Evolutionary conservation across 2,329 filamentous ascomycete species (phyloP).

Genomic region (Ophiobolus disseminans): DNA sequence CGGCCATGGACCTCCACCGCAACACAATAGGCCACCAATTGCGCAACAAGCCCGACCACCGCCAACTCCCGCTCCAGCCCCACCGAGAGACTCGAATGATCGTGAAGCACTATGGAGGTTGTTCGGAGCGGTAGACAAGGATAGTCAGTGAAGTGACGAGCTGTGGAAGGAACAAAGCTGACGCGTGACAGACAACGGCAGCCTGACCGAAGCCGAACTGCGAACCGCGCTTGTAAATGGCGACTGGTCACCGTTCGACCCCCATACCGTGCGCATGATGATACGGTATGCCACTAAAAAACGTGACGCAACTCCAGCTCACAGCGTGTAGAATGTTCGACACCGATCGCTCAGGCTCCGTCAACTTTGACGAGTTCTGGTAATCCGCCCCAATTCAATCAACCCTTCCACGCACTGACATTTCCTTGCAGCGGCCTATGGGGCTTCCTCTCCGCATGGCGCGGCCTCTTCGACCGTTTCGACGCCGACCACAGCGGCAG

Average conservation of each 20-base stretch:
- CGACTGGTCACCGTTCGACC: slow-evolving; percentile 93
- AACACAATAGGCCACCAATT: slow-evolving; percentile 68
- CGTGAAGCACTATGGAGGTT: slow-evolving; percentile 77
- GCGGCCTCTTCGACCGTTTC: slow-evolving; percentile 92
- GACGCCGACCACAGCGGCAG: slow-evolving; percentile 86
- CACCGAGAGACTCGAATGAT: slow-evolving; percentile 66
- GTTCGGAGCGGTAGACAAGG: slow-evolving; percentile 89
- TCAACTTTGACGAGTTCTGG: slow-evolving; percentile 96
- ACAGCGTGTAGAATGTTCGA: slow-evolving; percentile 79
- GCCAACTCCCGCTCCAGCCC: slow-evolving; percentile 58
- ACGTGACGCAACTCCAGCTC: background rate
- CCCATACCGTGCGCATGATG: slow-evolving; percentile 97
- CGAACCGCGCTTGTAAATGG: slow-evolving; percentile 92
- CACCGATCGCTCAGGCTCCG: slow-evolving; percentile 83
- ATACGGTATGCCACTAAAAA: slow-evolving; percentile 61
- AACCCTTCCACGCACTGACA: slow-evolving; percentile 5
- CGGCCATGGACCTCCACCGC: slow-evolving; percentile 62
- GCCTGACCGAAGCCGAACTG: slow-evolving; percentile 85
- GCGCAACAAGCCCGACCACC: slow-evolving; percentile 52
- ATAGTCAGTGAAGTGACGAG: slow-evolving; percentile 61
- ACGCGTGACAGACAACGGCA: slow-evolving; percentile 67
- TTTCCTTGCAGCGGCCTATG: slow-evolving; percentile 72
- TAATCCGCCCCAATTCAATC: slow-evolving; percentile 26
- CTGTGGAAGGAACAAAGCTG: slow-evolving; percentile 3
- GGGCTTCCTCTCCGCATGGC: slow-evolving; percentile 95